phyloP scores from a whole-genome alignment of 495 filamentous ascomycete species.

The Aspergillus hancockii region DNA sequence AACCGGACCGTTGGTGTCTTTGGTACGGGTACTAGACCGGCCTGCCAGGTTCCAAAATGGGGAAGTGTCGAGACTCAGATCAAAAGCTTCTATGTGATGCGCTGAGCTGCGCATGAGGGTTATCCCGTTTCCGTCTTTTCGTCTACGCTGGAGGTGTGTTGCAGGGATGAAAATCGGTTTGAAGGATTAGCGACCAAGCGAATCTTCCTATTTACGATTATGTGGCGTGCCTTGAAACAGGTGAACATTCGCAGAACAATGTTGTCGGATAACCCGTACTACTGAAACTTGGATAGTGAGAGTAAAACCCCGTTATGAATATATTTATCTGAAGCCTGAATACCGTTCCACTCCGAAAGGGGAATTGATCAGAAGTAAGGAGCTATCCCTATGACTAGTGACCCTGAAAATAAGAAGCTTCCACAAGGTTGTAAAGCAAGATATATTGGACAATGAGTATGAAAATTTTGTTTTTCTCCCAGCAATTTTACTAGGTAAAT shows the following conservation, averaged over 20 bases:
- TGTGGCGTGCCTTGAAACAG: not conserved
- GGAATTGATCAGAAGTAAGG: not conserved
- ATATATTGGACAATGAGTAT: no score
- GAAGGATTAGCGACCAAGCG: not conserved
- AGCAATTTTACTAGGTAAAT: no score
- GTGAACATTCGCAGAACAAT: not conserved
- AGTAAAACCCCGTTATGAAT: no score
- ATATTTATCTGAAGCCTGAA: not conserved
- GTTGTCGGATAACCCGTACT: not conserved
- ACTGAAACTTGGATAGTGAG: not conserved
- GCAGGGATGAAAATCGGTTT: not conserved
- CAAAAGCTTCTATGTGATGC: constrained; percentile 6
- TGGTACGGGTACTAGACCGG: not conserved
- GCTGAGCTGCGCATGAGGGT: not conserved
- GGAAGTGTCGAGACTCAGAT: constrained; percentile 12
- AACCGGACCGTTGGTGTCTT: constrained; percentile 1
- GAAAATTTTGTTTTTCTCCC: no score
- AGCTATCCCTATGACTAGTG: not conserved
- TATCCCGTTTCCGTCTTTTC: not conserved
- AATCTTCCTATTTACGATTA: not conserved
- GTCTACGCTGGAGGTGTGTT: not conserved
- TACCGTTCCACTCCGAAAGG: not conserved
- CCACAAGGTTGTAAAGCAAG: no score
- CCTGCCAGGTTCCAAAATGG: not conserved
- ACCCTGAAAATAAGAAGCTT: no score